Conservation (phyloP, 1,284 basidiomycete species). For the Psilocybe mexicana region DNA sequence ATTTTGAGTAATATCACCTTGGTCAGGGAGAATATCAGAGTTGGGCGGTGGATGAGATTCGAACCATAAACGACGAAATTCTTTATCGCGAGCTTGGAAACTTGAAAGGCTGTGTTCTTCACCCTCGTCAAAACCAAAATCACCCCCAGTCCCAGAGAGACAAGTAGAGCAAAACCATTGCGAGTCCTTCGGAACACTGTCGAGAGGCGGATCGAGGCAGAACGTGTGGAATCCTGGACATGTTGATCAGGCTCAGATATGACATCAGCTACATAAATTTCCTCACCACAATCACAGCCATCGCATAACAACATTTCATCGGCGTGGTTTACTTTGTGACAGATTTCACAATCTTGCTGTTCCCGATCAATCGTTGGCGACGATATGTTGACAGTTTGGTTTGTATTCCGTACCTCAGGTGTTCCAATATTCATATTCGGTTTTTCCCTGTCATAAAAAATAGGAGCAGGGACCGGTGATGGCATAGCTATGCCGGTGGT, state of each 20-base stretch:
- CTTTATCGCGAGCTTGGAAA: constrained; percentile 89
- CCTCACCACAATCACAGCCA: constrained; percentile 91
- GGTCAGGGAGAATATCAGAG: constrained; percentile 30
- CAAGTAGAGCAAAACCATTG: constrained; percentile 98
- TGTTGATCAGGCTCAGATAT: constrained; percentile 17
- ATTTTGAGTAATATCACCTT: constrained; percentile 52
- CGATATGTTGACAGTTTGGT: constrained; percentile 26
- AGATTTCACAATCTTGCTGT: constrained; percentile 85
- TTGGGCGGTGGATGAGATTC: constrained; percentile 65
- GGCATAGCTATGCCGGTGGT: constrained; percentile 27
- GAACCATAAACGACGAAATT: constrained; percentile 91
- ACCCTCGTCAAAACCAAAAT: constrained; percentile 98
- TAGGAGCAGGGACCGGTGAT: constrained; percentile 42
- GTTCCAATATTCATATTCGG: constrained; percentile 42
- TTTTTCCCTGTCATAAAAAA: constrained; percentile 48
- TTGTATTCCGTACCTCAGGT: constrained; percentile 48
- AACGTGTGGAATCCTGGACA: constrained; percentile 90
- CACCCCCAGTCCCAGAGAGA: constrained; percentile 91
- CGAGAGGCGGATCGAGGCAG: constrained; percentile 91
- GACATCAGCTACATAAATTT: constrained; percentile 13
- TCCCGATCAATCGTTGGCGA: constrained; percentile 33
- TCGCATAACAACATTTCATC: constrained; percentile 95
- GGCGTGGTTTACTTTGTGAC: constrained; percentile 83
- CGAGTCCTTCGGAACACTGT: constrained; percentile 76
- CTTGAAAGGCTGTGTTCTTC: constrained; percentile 92